Evolutionary conservation across 2,329 filamentous ascomycete species (phyloP).

Genomic region (Onygenales sp.): DNA sequence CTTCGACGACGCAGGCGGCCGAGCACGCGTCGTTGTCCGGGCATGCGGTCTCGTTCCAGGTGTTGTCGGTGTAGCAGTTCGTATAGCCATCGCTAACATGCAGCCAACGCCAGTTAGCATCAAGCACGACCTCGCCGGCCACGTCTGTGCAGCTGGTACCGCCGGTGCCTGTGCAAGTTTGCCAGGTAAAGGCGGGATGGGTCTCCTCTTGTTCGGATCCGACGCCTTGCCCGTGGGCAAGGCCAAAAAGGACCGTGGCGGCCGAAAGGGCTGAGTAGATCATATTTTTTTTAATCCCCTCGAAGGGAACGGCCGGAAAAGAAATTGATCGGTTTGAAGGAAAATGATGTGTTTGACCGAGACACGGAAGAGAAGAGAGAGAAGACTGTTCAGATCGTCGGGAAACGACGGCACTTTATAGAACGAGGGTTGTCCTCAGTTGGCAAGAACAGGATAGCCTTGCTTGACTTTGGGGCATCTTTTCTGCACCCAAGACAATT

Average conservation of each 20-base stretch:
- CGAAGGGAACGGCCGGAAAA: not conserved
- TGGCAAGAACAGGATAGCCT: not conserved
- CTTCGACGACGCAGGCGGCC: conserved; percentile 43
- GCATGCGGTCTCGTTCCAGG: conserved; percentile 35
- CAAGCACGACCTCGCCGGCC: conserved; percentile 39
- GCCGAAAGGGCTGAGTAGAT: conserved; percentile 24
- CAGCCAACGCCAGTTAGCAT: conserved; percentile 45
- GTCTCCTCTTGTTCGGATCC: conserved; percentile 35
- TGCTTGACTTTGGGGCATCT: not conserved
- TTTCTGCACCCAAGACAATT: not conserved
- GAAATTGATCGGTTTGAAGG: not conserved
- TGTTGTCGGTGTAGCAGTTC: conserved; percentile 45
- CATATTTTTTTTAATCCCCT: not conserved
- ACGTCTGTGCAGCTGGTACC: conserved; percentile 34
- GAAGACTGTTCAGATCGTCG: not conserved
- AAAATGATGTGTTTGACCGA: not conserved
- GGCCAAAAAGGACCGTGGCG: conserved; percentile 34
- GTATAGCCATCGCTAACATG: conserved; percentile 34
- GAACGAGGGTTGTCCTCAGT: not conserved
- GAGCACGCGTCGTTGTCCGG: conserved; percentile 36
- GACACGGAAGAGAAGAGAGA: not conserved
- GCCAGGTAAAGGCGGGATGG: conserved; percentile 41
- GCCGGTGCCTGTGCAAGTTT: conserved; percentile 36
- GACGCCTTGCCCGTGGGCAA: conserved; percentile 39
- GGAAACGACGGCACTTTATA: not conserved